phyloP scores from a whole-genome alignment of 2,329 filamentous ascomycete genomes.

The Penicillium paneum region DNA sequence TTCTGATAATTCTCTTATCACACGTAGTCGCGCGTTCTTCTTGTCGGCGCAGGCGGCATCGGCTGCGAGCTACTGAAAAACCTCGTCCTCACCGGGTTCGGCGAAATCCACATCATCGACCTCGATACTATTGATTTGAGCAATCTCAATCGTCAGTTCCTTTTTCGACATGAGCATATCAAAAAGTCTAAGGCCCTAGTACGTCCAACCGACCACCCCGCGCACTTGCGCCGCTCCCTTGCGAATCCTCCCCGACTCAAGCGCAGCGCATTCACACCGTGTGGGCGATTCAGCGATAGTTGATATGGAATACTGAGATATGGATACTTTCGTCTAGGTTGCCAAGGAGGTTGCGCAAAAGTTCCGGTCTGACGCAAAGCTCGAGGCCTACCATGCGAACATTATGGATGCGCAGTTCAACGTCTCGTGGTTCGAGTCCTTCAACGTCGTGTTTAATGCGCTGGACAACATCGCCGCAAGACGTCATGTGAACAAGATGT shows the following conservation, averaged over 20 bases:
- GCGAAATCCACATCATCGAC: constrained; percentile 90
- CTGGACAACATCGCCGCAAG: constrained; percentile 92
- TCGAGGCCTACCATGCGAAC: constrained; percentile 87
- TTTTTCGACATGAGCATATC: constrained; percentile 95
- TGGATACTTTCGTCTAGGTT: constrained; percentile 55
- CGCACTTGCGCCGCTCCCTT: constrained; percentile 11
- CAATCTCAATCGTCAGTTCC: constrained; percentile 95
- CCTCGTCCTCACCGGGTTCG: constrained; percentile 85
- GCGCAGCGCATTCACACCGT: not conserved
- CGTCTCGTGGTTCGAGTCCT: constrained; percentile 80
- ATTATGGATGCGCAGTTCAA: constrained; percentile 89
- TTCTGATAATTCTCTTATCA: constrained; percentile 10
- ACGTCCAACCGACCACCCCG: constrained; percentile 33
- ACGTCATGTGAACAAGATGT: constrained; percentile 97
- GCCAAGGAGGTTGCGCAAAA: constrained; percentile 85
- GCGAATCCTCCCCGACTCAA: not conserved
- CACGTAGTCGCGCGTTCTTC: constrained; percentile 73
- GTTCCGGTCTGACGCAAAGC: constrained; percentile 85
- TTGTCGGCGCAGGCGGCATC: constrained; percentile 95
- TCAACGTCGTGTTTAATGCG: constrained; percentile 90
- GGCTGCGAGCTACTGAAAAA: constrained; percentile 98
- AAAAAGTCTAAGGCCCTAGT: constrained; percentile 95
- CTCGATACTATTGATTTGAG: constrained; percentile 97
- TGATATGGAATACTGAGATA: constrained; percentile 15
- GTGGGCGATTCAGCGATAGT: not conserved